Conservation (phyloP, 768 basidiomycete species). For the Boletus patriciae region DNA sequence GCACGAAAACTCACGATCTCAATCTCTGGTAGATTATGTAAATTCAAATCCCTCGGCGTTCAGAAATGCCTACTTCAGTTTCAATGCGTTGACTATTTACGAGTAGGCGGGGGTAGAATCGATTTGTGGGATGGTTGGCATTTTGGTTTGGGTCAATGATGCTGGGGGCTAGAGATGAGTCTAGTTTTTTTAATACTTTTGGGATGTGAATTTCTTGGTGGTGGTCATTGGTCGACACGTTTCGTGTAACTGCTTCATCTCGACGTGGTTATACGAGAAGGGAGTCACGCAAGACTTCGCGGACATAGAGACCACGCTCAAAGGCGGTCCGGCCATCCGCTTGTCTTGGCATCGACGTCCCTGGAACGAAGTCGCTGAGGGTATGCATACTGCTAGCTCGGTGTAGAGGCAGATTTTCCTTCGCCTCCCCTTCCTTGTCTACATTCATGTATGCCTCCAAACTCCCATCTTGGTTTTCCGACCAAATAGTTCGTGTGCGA, state of each 20-base stretch:
- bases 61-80: slow-evolving; percentile 40
- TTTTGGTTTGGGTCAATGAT: not conserved
- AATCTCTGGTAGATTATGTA: slow-evolving; percentile 31
- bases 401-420: no score
- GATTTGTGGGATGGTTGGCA: not conserved
- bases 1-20: not conserved
- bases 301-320: no score
- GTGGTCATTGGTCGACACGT: not conserved
- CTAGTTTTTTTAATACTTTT: not conserved
- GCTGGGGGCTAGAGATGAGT: no score
- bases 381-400: no score
- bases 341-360: no score
- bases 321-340: no score
- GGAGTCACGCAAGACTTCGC: no score
- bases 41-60: slow-evolving; percentile 41
- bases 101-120: slow-evolving; percentile 10
- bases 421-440: no score
- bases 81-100: slow-evolving; percentile 40
- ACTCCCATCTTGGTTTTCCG: no score
- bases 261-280: not conserved
- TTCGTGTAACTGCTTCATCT: not conserved
- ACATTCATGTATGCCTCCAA: no score
- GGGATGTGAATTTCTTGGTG: not conserved
- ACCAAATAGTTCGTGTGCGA: no score
- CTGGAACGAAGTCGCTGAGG: no score